Base-by-base conservation (phyloP, 2,329 filamentous ascomycete genomes). In the Knufia fluminis region DNA sequence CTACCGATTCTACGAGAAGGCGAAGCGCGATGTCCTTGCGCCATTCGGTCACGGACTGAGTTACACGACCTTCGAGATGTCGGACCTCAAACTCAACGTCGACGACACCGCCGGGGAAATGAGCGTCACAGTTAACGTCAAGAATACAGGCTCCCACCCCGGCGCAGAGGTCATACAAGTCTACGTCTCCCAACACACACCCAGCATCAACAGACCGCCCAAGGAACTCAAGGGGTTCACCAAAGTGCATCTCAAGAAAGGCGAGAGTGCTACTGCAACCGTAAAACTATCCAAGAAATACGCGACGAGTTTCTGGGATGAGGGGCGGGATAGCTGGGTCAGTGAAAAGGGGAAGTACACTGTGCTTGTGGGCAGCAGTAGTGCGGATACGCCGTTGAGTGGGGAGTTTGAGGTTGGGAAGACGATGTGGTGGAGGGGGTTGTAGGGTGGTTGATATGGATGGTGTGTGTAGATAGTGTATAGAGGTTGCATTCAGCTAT, bases 41-140 rank as follows among this genome's bases (percentile, higher is more conserved):
- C 76, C 83, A 50, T 94, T 94, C 62, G 86, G 86, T 10, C 82
- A 88, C 60, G 87, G 87, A 1, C 72, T 92, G 1, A 85, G 82
- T 14, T 92, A 90, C 66, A 89, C 85, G 0, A 79, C 70, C 0
- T 91, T 91, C 62, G 57, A 64, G 8, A 74, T 76, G 56, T 75
- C 71, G 1, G 68, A 75, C 35, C 68, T 82, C 1, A 49, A 53
- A 2, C 62, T 63, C 1, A 69, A 78, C 17, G 62, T 63, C 1
- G 70, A 79, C 17, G 62, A 65, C 0, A 68, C 71, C 0, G 62
- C 61, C 0, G 70, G 78, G 17, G 72, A 69, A 0, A 62, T 80
- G 39, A 69, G 66, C 1, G 64, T 76, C 3, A 67, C 69, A 0
- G 44, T 72, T 20, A 60, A 59, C 0, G 70, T 82, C 8, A 71